Base-by-base conservation (phyloP, 176 grass and related monocot genomes). In the Ampelocalamus luodianensis region DNA sequence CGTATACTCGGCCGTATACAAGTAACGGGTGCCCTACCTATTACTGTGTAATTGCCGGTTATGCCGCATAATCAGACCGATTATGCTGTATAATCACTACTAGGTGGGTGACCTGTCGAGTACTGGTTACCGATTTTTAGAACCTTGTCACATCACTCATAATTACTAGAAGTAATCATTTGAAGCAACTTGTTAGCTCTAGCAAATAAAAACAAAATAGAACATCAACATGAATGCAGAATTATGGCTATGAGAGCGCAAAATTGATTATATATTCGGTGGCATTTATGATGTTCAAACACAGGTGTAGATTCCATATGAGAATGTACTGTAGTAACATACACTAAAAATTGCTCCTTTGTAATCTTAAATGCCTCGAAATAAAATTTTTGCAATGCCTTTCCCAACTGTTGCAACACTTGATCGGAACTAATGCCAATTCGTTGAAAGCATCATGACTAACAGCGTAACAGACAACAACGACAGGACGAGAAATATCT, bases 401-500 rank as follows among this genome's bases (percentile, higher is more conserved):
- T 43, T 72, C 46, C 27, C 53, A 82, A 78, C 11, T 63, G 20
- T 53, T 8, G 40, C 27, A 27, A 51, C 65, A 63, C 9, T 76
- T n/a, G 17, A 56, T 20, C 24, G 8, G 34, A 36, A 49, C 59
- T 66, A 61, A 66, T 65, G 48, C 8, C 76, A 59, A 79, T 68
- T 68, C 27, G 58, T 72, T 20, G n/a, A 79, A 72, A 78, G 43
- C 38, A 72, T 29, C 70, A 77, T 82, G 65, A 44, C 18, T 22
- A 82, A 71, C 17, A 69, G 69, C 68, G 20, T 6, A 38, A 80
- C 5, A 68, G 51, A 8, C 32, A 60, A 24, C 77, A 72, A 38
- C 16, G 22, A 69, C 17, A 50, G 34, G 43, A 51, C 6, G 17
- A 82, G 71, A 67, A 40, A 87, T 62, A 64, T 72, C 96, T 90